These are phyloP conservation scores for Lasiosphaeris hirsuta DNA, from an alignment of 495 filamentous ascomycete species.

Conservation along the genomic window DNA sequence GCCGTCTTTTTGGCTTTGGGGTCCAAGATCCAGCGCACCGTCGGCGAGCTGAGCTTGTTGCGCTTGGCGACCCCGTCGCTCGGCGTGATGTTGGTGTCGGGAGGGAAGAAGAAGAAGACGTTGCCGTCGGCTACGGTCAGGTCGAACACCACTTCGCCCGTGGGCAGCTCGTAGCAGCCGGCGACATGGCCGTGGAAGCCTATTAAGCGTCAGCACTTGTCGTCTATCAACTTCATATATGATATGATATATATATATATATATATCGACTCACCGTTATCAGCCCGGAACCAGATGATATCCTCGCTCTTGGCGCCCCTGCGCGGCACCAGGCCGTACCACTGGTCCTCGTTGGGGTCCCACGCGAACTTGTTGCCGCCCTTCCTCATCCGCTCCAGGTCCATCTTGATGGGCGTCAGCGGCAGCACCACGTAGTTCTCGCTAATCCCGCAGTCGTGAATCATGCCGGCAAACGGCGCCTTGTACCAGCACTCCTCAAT, in stretches of 20 bases:
- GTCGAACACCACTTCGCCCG: slow-evolving; percentile 50
- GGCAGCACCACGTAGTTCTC: slow-evolving; percentile 53
- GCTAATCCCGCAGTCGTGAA: slow-evolving; percentile 53
- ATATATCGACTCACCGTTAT: slow-evolving; percentile 49
- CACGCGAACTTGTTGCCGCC: slow-evolving; percentile 56
- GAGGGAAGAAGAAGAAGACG: slow-evolving; percentile 57
- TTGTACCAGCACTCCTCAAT: slow-evolving; percentile 47
- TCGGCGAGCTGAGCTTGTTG: slow-evolving; percentile 44
- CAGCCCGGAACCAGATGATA: slow-evolving; percentile 46
- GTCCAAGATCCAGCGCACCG: slow-evolving; percentile 54
- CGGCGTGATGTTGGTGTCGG: slow-evolving; percentile 30
- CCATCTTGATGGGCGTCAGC: slow-evolving; percentile 49
- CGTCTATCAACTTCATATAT: not conserved
- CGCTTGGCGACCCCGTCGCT: slow-evolving; percentile 26
- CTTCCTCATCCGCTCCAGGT: slow-evolving; percentile 49
- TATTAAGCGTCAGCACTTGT: slow-evolving; percentile 6
- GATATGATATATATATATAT: too few species aligned
- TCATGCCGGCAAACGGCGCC: slow-evolving; percentile 53
- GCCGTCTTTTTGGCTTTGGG: slow-evolving; percentile 34
- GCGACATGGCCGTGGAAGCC: slow-evolving; percentile 49
- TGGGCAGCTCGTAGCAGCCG: slow-evolving; percentile 48
- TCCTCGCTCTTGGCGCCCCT: slow-evolving; percentile 46
- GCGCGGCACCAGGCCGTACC: slow-evolving; percentile 49
- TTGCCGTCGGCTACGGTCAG: slow-evolving; percentile 55
- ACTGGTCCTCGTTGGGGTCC: slow-evolving; percentile 51